Evolutionary conservation across 2,329 filamentous ascomycete genomes (phyloP).

Genomic region (Ceratocystis variospora): DNA sequence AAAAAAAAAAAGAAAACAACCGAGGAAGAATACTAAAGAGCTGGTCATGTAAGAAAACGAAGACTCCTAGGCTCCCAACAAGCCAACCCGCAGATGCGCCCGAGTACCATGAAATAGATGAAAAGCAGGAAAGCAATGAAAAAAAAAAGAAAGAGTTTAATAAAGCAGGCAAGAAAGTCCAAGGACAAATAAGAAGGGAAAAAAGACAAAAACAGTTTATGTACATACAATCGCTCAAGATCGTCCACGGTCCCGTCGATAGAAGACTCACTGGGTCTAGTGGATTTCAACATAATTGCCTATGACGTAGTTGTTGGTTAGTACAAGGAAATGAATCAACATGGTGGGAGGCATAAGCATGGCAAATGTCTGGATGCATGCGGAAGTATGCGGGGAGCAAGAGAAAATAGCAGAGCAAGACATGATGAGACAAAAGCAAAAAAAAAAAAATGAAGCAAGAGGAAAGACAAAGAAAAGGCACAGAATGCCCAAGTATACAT

Average conservation of each 20-base stretch:
- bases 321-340: neutral
- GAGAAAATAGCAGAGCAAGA: neutral
- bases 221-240: conserved; percentile 1
- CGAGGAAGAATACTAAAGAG: conserved; percentile 7
- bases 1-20: neutral
- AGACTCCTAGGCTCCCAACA: conserved; percentile 5
- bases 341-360: neutral
- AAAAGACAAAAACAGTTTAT: neutral
- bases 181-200: neutral
- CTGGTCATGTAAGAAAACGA: conserved; percentile 5
- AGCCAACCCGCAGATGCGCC: conserved; percentile 8
- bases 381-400: neutral
- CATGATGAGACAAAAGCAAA: neutral
- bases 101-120: neutral
- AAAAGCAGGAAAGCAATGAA: neutral
- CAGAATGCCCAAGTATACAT: conserved; percentile 26
- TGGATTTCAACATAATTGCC: conserved; percentile 8
- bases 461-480: neutral
- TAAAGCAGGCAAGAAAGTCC: neutral
- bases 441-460: neutral
- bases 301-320: neutral
- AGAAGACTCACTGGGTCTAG: neutral
- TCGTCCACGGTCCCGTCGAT: neutral
- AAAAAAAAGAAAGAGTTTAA: neutral
- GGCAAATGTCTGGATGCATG: neutral